phyloP scores from a whole-genome alignment of 345 rosid species.

The Salix arbutifolia region DNA sequence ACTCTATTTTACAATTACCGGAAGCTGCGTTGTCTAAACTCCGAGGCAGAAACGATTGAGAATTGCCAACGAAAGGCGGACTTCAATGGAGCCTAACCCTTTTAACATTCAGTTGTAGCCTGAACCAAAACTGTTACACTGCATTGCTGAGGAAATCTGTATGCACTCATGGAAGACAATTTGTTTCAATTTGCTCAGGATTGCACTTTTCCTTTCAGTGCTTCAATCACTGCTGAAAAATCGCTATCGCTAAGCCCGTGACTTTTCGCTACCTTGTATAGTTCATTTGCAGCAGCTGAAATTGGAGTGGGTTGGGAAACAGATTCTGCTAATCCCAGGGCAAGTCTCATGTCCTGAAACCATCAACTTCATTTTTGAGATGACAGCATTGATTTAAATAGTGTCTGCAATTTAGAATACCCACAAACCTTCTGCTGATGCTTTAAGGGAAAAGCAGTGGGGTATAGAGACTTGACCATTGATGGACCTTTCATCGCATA shows the following conservation, averaged over 20 bases:
- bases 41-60: too few relatives aligned
- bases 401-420: background rate
- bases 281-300: constrained; percentile 87
- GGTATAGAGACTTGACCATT: constrained; percentile 70
- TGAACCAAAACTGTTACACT: background rate
- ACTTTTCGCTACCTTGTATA: constrained; percentile 79
- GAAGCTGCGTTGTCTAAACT: too few relatives aligned
- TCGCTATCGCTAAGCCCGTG: constrained; percentile 78
- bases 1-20: too few relatives aligned
- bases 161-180: background rate
- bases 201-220: constrained; percentile 50
- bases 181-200: constrained; percentile 1
- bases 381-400: background rate
- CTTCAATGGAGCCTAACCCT: background rate
- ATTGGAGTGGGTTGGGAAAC: constrained; percentile 84
- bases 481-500: constrained; percentile 82
- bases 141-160: background rate
- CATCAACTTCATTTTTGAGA: background rate
- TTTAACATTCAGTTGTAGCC: background rate
- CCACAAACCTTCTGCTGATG: constrained; percentile 89
- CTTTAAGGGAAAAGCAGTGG: constrained; percentile 85
- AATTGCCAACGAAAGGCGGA: background rate
- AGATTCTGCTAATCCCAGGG: constrained; percentile 81
- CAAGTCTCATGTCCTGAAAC: constrained; percentile 80
- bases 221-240: constrained; percentile 89